These are phyloP conservation scores for Clonostachys solani DNA, from an alignment of 2,329 filamentous ascomycete species.

Conservation along the genomic window DNA sequence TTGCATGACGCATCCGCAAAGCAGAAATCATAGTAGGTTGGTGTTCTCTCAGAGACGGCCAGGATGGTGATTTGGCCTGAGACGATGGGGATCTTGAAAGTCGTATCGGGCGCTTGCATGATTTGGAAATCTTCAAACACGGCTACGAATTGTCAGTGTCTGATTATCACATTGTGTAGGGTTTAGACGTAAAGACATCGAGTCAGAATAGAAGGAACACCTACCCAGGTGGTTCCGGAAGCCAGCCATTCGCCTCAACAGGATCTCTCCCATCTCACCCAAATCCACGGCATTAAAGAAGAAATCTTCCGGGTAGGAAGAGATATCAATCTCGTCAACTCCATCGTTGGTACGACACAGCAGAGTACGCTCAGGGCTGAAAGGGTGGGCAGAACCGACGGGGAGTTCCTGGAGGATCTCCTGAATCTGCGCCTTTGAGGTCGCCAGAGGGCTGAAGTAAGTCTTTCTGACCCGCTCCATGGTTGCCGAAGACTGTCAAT, in stretches of 20 bases:
- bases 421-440: slow-evolving; percentile 6
- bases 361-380: slow-evolving; percentile 8
- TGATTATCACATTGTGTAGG: not conserved
- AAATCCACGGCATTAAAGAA: slow-evolving; percentile 11
- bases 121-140: slow-evolving; percentile 8
- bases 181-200: too few species aligned
- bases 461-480: slow-evolving; percentile 10
- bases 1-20: slow-evolving; percentile 6
- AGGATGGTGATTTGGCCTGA: slow-evolving; percentile 7
- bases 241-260: slow-evolving; percentile 7
- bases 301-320: slow-evolving; percentile 5
- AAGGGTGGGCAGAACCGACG: slow-evolving; percentile 9
- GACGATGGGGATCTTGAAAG: slow-evolving; percentile 4
- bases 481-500: not conserved
- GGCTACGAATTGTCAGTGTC: not conserved
- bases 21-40: slow-evolving; percentile 10
- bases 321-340: slow-evolving; percentile 10
- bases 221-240: slow-evolving; percentile 3
- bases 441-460: slow-evolving; percentile 9
- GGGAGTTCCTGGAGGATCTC: slow-evolving; percentile 7
- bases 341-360: slow-evolving; percentile 5
- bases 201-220: not conserved
- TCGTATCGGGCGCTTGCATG: slow-evolving; percentile 4
- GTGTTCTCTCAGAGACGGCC: slow-evolving; percentile 6
- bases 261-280: slow-evolving; percentile 10